A percentile compares a stretch with the other conserved stretches of the same genome.
phyloP scores from a whole-genome alignment of 2,329 filamentous ascomycete genomes.

The Aspergillus sp. region DNA sequence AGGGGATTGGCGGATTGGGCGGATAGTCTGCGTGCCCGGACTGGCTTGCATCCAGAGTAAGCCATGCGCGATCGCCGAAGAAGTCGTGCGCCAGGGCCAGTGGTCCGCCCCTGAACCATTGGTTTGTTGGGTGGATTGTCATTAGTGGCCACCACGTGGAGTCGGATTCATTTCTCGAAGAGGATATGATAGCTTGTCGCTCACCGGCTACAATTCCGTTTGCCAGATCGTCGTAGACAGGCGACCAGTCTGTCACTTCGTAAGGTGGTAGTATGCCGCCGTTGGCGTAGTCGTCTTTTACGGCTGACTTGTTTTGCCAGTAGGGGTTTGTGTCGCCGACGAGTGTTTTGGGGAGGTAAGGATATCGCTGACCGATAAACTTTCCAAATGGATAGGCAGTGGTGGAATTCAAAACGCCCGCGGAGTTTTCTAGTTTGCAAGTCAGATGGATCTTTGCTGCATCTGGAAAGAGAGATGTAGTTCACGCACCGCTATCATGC shows the following conservation, averaged over 20 bases:
- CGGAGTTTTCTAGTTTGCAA: not conserved
- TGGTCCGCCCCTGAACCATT: constrained; percentile 9
- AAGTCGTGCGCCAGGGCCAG: not conserved
- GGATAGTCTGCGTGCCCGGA: constrained; percentile 9
- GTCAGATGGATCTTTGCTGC: too few species aligned
- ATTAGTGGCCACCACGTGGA: not conserved
- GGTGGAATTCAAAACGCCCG: not conserved
- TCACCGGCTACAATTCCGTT: constrained; percentile 7
- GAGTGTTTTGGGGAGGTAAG: constrained; percentile 7
- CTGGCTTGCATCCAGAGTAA: constrained; percentile 8
- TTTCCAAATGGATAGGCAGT: not conserved
- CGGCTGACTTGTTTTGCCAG: constrained; percentile 10
- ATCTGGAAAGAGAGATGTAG: too few species aligned
- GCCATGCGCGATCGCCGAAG: constrained; percentile 4
- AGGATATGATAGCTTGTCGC: not conserved
- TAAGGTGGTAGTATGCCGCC: not conserved
- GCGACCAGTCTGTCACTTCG: not conserved
- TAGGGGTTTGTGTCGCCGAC: constrained; percentile 8
- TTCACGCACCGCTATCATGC: not conserved
- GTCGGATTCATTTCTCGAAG: not conserved
- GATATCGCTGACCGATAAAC: constrained; percentile 9
- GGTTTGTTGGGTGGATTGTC: constrained; percentile 8
- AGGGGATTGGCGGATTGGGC: constrained; percentile 10
- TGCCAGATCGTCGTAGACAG: constrained; percentile 8
- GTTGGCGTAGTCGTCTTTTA: not conserved